A percentile compares a stretch with the other conserved stretches of the same genome.
phyloP scores from a whole-genome alignment of 345 rosid genomes.

The Anastatica hierochuntica region DNA sequence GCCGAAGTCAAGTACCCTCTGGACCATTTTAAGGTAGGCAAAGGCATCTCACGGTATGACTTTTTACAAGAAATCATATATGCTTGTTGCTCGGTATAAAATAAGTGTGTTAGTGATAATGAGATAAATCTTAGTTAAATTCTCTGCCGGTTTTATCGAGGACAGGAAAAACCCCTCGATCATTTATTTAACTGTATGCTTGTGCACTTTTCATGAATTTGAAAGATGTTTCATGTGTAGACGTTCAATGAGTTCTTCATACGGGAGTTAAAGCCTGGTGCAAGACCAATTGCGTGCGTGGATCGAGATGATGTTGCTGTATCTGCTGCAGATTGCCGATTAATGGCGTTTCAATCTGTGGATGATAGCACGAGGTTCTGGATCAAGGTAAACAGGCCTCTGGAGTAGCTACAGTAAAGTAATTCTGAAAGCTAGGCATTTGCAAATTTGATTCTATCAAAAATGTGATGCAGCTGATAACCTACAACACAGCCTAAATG shows the following conservation, averaged over 20 bases:
- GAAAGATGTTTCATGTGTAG: conserved; percentile 32
- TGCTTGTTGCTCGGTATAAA: conserved; percentile 1
- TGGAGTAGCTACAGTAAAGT: not conserved
- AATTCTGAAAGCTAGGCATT: not conserved
- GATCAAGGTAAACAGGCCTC: conserved; percentile 60
- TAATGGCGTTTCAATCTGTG: conserved; percentile 61
- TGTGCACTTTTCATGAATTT: conserved; percentile 5
- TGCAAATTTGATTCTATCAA: not conserved
- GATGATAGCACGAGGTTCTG: conserved; percentile 71
- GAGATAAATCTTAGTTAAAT: not conserved
- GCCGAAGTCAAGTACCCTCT: conserved; percentile 80
- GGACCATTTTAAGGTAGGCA: conserved; percentile 82
- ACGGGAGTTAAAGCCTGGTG: conserved; percentile 80
- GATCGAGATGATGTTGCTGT: conserved; percentile 62
- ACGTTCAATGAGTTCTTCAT: conserved; percentile 92
- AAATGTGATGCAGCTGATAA: conserved; percentile 1
- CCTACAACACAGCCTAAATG: not conserved
- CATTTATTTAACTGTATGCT: not conserved
- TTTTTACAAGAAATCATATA: not conserved
- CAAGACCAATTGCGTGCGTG: conserved; percentile 59
- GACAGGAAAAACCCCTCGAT: not conserved
- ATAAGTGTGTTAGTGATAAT: not conserved
- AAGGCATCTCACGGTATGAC: not conserved
- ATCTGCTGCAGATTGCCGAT: conserved; percentile 84
- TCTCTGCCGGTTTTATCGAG: not conserved